Percentiles rank a stretch among this genome's conserved stretches.
phyloP scores from a whole-genome alignment of 1,284 basidiomycete genomes.

The Tylopilus microsporus region DNA sequence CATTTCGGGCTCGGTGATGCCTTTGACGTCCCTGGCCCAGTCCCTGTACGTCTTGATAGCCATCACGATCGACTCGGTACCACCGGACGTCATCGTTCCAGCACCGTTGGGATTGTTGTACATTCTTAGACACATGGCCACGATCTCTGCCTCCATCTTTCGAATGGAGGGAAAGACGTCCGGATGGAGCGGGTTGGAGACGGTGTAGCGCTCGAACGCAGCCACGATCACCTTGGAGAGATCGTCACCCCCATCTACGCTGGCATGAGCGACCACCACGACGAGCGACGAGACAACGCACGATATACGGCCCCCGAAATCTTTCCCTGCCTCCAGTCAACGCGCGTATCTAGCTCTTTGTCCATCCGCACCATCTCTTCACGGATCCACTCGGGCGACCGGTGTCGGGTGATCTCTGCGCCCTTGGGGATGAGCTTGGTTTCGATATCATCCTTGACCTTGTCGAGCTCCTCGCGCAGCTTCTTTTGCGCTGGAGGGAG shows the following conservation, averaged over 20 bases:
- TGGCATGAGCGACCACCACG: no score
- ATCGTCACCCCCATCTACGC: constrained; percentile 26
- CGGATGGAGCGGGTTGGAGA: no score
- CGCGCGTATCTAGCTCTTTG: constrained; percentile 40
- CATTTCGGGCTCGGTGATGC: constrained; percentile 49
- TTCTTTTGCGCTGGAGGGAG: background rate
- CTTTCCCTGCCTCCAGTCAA: constrained; percentile 71
- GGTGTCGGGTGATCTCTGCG: constrained; percentile 74
- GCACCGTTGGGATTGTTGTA: no score
- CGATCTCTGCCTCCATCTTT: constrained; percentile 31
- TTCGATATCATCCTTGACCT: no score
- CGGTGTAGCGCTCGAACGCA: constrained; percentile 59
- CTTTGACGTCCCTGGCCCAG: constrained; percentile 43
- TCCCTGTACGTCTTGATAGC: constrained; percentile 91
- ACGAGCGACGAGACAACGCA: no score
- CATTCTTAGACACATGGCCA: no score
- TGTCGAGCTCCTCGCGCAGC: no score
- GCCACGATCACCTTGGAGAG: constrained; percentile 72
- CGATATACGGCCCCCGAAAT: constrained; percentile 71
- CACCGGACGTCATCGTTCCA: no score
- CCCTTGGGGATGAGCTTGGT: constrained; percentile 64
- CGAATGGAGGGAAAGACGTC: constrained; percentile 25
- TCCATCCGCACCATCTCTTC: constrained; percentile 47
- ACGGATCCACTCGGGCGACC: constrained; percentile 69
- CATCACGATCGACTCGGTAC: constrained; percentile 95